phyloP scores from a whole-genome alignment of 768 basidiomycete species.

The Boletus rubescentipes region DNA sequence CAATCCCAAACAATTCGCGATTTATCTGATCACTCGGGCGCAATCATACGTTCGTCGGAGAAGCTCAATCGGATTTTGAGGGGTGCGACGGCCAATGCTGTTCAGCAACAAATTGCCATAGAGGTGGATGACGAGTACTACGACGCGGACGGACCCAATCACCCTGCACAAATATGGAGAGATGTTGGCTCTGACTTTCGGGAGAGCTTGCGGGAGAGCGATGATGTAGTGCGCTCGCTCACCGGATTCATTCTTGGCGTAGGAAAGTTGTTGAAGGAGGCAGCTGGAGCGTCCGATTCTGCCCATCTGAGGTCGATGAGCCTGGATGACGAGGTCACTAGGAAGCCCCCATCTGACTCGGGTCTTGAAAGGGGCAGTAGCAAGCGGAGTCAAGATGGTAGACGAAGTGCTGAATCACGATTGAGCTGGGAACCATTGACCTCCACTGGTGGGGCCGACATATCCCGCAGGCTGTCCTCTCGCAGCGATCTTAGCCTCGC shows the following conservation, averaged over 20 bases:
- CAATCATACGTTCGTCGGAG: conserved; percentile 64
- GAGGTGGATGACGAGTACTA: conserved; percentile 57
- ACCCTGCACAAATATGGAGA: conserved; percentile 62
- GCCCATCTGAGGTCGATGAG: conserved; percentile 51
- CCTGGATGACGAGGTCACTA: conserved; percentile 49
- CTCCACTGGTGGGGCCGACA: conserved; percentile 19
- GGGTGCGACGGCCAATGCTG: conserved; percentile 51
- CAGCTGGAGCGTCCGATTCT: conserved; percentile 32
- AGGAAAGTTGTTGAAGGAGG: conserved; percentile 66
- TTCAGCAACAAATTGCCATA: conserved; percentile 73
- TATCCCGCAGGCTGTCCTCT: conserved; percentile 28
- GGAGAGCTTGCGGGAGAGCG: conserved; percentile 68
- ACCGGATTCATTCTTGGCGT: conserved; percentile 77
- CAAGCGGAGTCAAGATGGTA: conserved; percentile 53
- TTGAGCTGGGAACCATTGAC: conserved; percentile 43
- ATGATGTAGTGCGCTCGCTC: conserved; percentile 74
- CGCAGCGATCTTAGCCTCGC: conserved; percentile 22
- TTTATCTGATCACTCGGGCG: conserved; percentile 59
- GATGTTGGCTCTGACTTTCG: conserved; percentile 69
- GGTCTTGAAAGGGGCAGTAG: conserved; percentile 39
- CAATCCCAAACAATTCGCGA: conserved; percentile 49
- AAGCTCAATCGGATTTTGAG: conserved; percentile 63
- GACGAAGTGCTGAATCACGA: conserved; percentile 50
- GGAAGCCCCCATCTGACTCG: conserved; percentile 35
- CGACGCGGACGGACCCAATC: conserved; percentile 26